Base-by-base conservation (phyloP, 345 rosid species). In the Rubroshorea leprosula region DNA sequence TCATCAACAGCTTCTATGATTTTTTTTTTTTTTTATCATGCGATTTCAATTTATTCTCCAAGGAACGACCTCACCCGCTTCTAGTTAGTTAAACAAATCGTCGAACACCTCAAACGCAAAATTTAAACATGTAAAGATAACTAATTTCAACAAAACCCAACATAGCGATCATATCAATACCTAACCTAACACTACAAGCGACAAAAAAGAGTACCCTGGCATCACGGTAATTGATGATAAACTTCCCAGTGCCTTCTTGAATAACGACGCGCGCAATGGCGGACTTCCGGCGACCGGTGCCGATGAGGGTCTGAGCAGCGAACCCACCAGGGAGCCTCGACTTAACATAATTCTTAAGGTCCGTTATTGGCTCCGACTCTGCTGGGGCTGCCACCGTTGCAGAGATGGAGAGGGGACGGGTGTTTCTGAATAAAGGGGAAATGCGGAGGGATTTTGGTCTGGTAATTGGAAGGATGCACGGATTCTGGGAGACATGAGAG, bases 221-320 rank as follows among this genome's bases (percentile, higher is more conserved):
- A 23, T 86, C 96, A 9, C 99, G 91, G 76, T 79, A 84, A 62
- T 89, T 92, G 67, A 92, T 89, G 61, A 84, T 64, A 62, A 89
- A 84, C 54, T 86, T 74, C 11, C 98, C 96, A 11, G 83, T 83
- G 63, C 98, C 98, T 70, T 89, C 98, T 62, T 86, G 96, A 51
- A 92, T 90, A 27, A 92, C 91, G 2, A 93, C 99, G 47, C 94
- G 77, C 66, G 99, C 97, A 43, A 82, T 78, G 59, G 99, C 93
- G 68, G 89, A 81, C 64, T 93, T 93, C 53, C 94, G 80, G 63
- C 97, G 84, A 11, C 96, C 99, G 17, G 97, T 93, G 49, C 99
- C 99, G 24, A 77, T 70, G 57, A 89, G 76, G 12, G 86, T 74
- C 65, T 93, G 97, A 18, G 96, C 94, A 5, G 97, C 91, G 68